A percentile compares a stretch with the other conserved stretches of the same genome.
Conservation (phyloP, 495 filamentous ascomycete species). For the Staphylotrichum tortipilum region DNA sequence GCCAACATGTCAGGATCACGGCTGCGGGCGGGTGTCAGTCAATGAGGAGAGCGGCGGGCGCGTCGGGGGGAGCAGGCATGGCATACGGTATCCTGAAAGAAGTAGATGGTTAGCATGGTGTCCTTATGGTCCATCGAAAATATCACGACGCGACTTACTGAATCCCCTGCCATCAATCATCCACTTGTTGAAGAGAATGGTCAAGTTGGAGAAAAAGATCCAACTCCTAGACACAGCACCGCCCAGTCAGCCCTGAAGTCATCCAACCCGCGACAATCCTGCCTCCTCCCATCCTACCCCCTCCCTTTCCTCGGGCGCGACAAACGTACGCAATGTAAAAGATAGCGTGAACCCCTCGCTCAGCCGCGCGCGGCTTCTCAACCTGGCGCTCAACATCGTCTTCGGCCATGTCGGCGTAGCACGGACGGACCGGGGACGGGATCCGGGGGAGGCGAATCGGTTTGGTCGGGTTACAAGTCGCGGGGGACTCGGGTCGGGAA, state of each 20-base stretch:
- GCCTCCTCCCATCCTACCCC: no score
- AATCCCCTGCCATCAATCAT: slow-evolving; percentile 69
- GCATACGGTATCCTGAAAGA: slow-evolving; percentile 26
- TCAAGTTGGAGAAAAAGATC: slow-evolving; percentile 79
- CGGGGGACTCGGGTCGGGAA: background rate
- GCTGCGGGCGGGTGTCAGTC: slow-evolving; percentile 21
- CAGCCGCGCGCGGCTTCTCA: slow-evolving; percentile 14
- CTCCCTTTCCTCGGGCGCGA: background rate
- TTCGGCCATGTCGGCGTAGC: slow-evolving; percentile 11
- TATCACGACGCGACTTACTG: slow-evolving; percentile 47
- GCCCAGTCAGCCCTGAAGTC: no score
- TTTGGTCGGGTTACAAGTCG: background rate
- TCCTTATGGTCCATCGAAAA: background rate
- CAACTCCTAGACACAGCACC: slow-evolving; percentile 61
- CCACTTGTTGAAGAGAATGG: slow-evolving; percentile 95
- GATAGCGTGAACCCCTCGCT: slow-evolving; percentile 11
- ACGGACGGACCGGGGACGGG: background rate
- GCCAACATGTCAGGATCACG: slow-evolving; percentile 65
- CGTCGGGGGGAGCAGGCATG: background rate
- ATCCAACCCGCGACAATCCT: no score
- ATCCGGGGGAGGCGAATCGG: background rate
- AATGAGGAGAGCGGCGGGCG: background rate
- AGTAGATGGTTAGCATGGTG: slow-evolving; percentile 12
- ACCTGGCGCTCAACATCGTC: slow-evolving; percentile 18
- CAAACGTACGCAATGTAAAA: slow-evolving; percentile 18